phyloP scores from a whole-genome alignment of 805 yeast genomes.

The Ogataea zsoltii region DNA sequence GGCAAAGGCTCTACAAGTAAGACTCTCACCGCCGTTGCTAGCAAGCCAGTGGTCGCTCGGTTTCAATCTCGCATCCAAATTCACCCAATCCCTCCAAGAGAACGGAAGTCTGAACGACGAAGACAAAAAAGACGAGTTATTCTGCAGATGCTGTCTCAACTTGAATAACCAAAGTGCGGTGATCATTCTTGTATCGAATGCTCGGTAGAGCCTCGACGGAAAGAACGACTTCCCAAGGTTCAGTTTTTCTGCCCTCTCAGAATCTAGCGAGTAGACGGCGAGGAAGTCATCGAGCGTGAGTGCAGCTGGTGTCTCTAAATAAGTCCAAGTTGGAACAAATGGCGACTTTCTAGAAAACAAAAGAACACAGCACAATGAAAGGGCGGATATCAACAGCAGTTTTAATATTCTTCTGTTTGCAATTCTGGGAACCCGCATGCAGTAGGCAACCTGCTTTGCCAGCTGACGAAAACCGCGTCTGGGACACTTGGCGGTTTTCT shows the following conservation, averaged over 20 bases:
- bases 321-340: slow-evolving; percentile 4
- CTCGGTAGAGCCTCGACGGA: slow-evolving; percentile 7
- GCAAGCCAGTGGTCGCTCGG: slow-evolving; percentile 22
- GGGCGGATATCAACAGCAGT: neutral
- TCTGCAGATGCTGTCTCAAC: slow-evolving; percentile 12
- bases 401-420: slow-evolving; percentile 1
- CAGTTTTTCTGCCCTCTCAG: neutral
- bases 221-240: slow-evolving; percentile 10
- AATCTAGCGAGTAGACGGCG: slow-evolving; percentile 7
- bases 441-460: slow-evolving; percentile 1
- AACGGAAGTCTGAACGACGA: slow-evolving; percentile 27
- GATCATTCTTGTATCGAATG: slow-evolving; percentile 23
- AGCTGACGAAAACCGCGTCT: neutral
- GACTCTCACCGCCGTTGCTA: slow-evolving; percentile 8
- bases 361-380: neutral
- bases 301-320: neutral
- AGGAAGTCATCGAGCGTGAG: slow-evolving; percentile 8
- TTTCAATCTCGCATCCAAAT: slow-evolving; percentile 24
- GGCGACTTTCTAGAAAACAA: neutral
- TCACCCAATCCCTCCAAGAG: slow-evolving; percentile 35
- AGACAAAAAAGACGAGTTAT: slow-evolving; percentile 4
- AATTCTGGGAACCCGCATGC: slow-evolving; percentile 6
- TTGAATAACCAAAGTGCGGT: slow-evolving; percentile 20
- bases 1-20: slow-evolving; percentile 23
- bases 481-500: slow-evolving; percentile 6